Base-by-base conservation (phyloP, 495 filamentous ascomycete genomes). In the Platismatia glauca region DNA sequence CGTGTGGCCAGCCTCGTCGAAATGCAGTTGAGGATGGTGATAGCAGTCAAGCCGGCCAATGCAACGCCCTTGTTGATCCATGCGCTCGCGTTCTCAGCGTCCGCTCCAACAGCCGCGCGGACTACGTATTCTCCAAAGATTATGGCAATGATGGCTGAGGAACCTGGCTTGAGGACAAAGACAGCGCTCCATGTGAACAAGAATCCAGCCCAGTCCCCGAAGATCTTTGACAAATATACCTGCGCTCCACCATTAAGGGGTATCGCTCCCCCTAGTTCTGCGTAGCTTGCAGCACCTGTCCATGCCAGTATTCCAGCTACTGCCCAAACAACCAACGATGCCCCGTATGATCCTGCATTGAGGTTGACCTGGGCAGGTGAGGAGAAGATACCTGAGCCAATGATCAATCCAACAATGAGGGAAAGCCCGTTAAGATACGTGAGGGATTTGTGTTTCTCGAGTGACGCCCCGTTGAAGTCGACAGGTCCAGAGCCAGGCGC, bases 41-140 rank as follows among this genome's bases (percentile, higher is more conserved):
- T 90, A 7, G 82, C 22, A 2, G 88, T 68, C 38, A 98, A 75
- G 6, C 90, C 92, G 27, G 83, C 78, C 46, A 96, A 71, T 7
- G 91, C 95, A 20, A 96, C 90, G 8, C 81, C 83, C 75, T 97
- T 98, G 74, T 90, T 94, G 67, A 95, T 84, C 91, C 91, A 97
- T 3, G 85, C 79, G 67, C 83, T 95, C 61, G 85, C 79, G 29
- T 82, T 82, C 67, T 87, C 86, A 0, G 85, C 85, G 58, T 95
- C 89, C 16, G 91, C 86, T 22, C 89, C 90, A 55, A 95, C 85
- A 31, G 86, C 79, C 1, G 91, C 92, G 34, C 92, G 82, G 64
- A 96, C 91, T 31, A 96, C 77, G 69, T 98, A 98, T 73, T 98
- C 94, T 33, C 95, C 94, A 75, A 96, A 97, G 64, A 98, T 97